Evolutionary conservation across 352 stramenopile genomes (phyloP).

Genomic region (Phytophthora multivora): DNA sequence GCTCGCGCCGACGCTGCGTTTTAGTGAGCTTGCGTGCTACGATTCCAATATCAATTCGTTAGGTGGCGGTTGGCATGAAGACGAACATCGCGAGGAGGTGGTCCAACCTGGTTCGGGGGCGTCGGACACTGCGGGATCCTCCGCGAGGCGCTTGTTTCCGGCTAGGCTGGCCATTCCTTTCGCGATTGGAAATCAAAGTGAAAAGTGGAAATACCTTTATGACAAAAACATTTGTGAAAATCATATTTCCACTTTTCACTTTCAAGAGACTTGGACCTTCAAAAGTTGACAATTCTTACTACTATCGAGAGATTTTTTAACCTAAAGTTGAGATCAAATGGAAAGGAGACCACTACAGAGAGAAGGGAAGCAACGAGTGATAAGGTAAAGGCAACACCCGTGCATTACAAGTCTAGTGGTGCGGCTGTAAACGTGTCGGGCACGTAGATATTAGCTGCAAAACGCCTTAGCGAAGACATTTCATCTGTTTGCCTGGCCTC

Average conservation of each 20-base stretch:
- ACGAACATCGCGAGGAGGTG: neutral
- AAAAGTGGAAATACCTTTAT: neutral
- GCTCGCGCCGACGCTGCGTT: slow-evolving; percentile 50
- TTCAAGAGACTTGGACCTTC: neutral
- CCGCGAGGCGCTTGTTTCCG: slow-evolving; percentile 34
- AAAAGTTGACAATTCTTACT: too few relatives aligned
- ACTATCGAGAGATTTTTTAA: too few relatives aligned
- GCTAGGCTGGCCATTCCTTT: slow-evolving; percentile 43
- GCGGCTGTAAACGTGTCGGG: slow-evolving; percentile 9
- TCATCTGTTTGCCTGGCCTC: slow-evolving; percentile 1
- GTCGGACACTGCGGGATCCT: slow-evolving; percentile 14
- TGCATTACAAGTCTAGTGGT: slow-evolving; percentile 19
- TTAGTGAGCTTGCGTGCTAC: slow-evolving; percentile 36
- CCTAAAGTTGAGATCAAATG: too few relatives aligned
- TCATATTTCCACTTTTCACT: neutral
- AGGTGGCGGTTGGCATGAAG: neutral
- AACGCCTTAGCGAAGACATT: slow-evolving; percentile 8
- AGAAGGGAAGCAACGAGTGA: neutral
- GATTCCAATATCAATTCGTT: neutral
- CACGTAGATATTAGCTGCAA: slow-evolving; percentile 25
- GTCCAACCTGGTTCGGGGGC: slow-evolving; percentile 19
- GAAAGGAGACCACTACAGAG: too few relatives aligned
- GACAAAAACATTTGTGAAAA: neutral
- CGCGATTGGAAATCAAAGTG: neutral
- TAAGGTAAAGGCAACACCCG: slow-evolving; percentile 10